Conservation (phyloP, 257 asterid genomes). For the Solanum ahanhuiri region DNA sequence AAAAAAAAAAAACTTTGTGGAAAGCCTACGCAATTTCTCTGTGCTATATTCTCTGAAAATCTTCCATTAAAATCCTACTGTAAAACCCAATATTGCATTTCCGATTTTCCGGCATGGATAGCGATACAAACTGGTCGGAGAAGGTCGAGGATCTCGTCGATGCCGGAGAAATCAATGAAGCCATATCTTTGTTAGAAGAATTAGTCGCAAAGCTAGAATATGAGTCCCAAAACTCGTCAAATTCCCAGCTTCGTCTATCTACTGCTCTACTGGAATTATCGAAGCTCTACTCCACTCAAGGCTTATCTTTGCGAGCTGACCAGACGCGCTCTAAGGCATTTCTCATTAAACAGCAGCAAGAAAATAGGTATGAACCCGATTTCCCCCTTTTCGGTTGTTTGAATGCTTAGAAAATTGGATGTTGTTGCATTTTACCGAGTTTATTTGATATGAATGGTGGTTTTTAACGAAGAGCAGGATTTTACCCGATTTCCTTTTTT, state of each 20-base stretch:
- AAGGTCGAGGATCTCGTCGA: conserved; percentile 56
- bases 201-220: conserved; percentile 38
- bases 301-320: conserved; percentile 59
- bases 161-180: conserved; percentile 44
- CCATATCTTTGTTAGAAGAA: conserved; percentile 49
- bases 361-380: conserved; percentile 24
- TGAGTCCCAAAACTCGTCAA: conserved; percentile 1
- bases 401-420: neutral
- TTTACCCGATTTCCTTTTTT: neutral
- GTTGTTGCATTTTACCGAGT: neutral
- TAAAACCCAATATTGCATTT: neutral
- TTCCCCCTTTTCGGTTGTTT: neutral
- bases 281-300: conserved; percentile 47
- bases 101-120: neutral
- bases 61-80: neutral
- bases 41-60: neutral
- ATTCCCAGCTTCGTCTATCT: conserved; percentile 11
- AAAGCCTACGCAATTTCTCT: neutral
- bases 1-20: neutral
- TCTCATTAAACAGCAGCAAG: conserved; percentile 26
- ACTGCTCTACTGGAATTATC: conserved; percentile 62
- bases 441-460: neutral
- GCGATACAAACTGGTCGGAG: conserved; percentile 55
- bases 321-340: conserved; percentile 44
- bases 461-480: neutral